These are phyloP conservation scores for Saposhnikovia divaricata DNA, from an alignment of 129 eudicot genomes.

Conservation along the genomic window DNA sequence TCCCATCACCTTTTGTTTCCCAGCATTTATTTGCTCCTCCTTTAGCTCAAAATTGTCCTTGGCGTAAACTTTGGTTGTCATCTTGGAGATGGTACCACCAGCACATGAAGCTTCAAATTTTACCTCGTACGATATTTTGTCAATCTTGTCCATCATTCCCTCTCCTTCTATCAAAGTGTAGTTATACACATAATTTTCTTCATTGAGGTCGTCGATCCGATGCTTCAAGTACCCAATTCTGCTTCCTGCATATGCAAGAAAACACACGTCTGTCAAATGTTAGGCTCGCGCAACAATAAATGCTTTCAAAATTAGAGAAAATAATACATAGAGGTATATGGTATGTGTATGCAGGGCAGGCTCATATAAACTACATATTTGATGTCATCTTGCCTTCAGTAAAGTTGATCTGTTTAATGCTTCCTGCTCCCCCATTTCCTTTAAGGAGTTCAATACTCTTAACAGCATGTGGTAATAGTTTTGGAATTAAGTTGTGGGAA, in stretches of 20 bases:
- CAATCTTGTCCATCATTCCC: conserved; percentile 34
- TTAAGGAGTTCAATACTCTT: conserved; percentile 35
- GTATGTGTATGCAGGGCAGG: not conserved
- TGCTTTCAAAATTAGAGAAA: not conserved
- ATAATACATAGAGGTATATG: not conserved
- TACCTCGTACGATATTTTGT: conserved; percentile 40
- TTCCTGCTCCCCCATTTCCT: conserved; percentile 52
- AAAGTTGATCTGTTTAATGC: conserved; percentile 37
- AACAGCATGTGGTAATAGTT: conserved; percentile 44
- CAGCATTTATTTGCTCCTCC: conserved; percentile 46
- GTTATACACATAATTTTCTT: conserved; percentile 36
- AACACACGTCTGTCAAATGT: not conserved
- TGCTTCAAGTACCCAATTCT: conserved; percentile 24
- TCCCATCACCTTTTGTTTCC: conserved; percentile 46
- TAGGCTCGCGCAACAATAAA: no score
- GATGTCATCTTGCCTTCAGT: not conserved
- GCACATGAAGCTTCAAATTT: conserved; percentile 33
- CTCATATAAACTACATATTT: not conserved
- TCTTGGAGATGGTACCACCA: conserved; percentile 46
- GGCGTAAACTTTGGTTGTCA: conserved; percentile 41
- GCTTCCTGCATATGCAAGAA: not conserved
- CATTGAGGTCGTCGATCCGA: conserved; percentile 31
- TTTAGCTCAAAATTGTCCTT: conserved; percentile 32
- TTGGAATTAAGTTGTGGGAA: conserved; percentile 42
- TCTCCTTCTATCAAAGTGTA: conserved; percentile 43